Percentiles rank a stretch among this genome's conserved stretches.
Conservation (phyloP, 164 flowering plant genomes). For the Annona cherimola region DNA sequence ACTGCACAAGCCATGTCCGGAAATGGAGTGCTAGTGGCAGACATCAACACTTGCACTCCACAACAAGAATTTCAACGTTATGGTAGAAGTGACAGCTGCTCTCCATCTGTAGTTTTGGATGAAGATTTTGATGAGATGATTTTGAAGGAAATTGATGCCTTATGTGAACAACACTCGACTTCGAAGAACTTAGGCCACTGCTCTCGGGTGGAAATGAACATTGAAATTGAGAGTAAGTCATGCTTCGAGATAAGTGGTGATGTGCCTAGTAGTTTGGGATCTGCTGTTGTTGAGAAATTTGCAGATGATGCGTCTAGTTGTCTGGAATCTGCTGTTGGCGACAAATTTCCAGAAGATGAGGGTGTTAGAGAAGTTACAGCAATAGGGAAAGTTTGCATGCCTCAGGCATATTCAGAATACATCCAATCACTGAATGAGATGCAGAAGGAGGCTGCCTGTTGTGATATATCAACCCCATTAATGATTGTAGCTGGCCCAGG, state of each 20-base stretch:
- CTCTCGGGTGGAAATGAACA: not conserved
- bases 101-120: conserved; percentile 25
- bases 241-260: conserved; percentile 2
- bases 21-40: conserved; percentile 17
- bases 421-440: conserved; percentile 64
- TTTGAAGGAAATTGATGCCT: conserved; percentile 66
- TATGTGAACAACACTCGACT: conserved; percentile 48
- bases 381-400: conserved; percentile 27
- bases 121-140: conserved; percentile 65
- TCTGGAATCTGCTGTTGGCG: not conserved
- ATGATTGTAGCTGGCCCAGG: conserved; percentile 99
- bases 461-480: conserved; percentile 67
- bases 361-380: not conserved
- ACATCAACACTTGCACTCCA: conserved; percentile 15
- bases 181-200: conserved; percentile 19
- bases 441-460: conserved; percentile 84
- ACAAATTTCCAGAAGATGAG: conserved; percentile 10
- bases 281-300: not conserved
- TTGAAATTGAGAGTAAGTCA: conserved; percentile 8
- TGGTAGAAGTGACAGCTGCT: conserved; percentile 13
- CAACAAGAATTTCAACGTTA: conserved; percentile 14
- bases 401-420: conserved; percentile 53
- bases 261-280: not conserved
- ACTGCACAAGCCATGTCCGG: not conserved
- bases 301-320: not conserved